Conservation (phyloP, 768 basidiomycete genomes). For the Dioszegia crocea region DNA sequence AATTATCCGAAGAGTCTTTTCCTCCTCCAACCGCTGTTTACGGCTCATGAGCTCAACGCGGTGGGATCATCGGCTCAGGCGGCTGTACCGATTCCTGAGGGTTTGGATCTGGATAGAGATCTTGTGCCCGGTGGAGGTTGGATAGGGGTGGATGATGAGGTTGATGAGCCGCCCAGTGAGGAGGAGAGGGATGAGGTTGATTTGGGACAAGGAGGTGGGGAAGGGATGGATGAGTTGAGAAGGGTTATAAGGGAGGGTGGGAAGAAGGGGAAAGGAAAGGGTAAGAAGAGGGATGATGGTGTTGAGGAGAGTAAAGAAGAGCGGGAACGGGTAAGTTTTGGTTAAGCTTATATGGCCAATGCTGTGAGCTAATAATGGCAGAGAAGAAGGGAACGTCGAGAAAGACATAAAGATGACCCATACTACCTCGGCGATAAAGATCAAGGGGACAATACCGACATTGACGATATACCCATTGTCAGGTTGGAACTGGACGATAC, state of each 20-base stretch:
- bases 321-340: constrained; percentile 60
- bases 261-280: constrained; percentile 23
- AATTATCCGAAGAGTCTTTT: constrained; percentile 83
- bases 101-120: constrained; percentile 78
- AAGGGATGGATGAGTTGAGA: constrained; percentile 42
- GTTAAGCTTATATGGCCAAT: not conserved
- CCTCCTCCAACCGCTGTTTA: constrained; percentile 75
- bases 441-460: constrained; percentile 54
- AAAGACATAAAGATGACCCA: constrained; percentile 73
- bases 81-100: constrained; percentile 74
- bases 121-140: constrained; percentile 59
- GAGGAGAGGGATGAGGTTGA: constrained; percentile 40
- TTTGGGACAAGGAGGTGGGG: constrained; percentile 43
- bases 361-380: not conserved
- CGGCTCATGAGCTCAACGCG: constrained; percentile 74
- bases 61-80: constrained; percentile 76
- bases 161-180: constrained; percentile 19
- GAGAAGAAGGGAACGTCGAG: constrained; percentile 69
- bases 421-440: constrained; percentile 64
- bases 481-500: constrained; percentile 56
- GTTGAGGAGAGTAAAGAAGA: constrained; percentile 50
- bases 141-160: constrained; percentile 12
- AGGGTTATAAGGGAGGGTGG: constrained; percentile 44
- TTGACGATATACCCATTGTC: constrained; percentile 92
- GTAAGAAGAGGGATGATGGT: constrained; percentile 38